phyloP scores from a whole-genome alignment of 495 filamentous ascomycete species.

The Polyplosphaeria fusca region DNA sequence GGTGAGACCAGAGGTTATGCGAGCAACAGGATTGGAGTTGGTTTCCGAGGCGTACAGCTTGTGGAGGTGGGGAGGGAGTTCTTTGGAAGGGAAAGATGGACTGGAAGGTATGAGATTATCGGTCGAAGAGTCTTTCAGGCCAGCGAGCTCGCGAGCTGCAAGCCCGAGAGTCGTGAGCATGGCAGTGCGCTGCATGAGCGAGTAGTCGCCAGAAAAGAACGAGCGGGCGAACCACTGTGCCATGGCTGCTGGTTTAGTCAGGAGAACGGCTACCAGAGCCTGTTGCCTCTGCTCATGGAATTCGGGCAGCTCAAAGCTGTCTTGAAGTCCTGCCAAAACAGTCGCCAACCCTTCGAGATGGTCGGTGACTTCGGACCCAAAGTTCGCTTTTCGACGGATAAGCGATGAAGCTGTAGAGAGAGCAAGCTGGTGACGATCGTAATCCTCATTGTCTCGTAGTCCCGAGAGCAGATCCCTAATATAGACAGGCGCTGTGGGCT shows the following conservation, averaged over 20 bases:
- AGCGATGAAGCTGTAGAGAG: conserved; percentile 70
- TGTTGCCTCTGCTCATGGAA: conserved; percentile 77
- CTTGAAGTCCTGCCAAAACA: conserved; percentile 71
- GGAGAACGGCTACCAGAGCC: conserved; percentile 77
- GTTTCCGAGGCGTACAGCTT: conserved; percentile 45
- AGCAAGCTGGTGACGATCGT: conserved; percentile 78
- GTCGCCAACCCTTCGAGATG: conserved; percentile 78
- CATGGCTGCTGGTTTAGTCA: conserved; percentile 72
- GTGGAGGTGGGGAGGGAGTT: conserved; percentile 59
- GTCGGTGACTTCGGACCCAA: conserved; percentile 81
- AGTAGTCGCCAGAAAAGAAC: conserved; percentile 90
- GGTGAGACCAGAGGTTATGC: conserved; percentile 59
- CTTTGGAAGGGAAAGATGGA: conserved; percentile 68
- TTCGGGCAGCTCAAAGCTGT: conserved; percentile 70
- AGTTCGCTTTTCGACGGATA: conserved; percentile 82
- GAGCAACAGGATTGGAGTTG: conserved; percentile 55
- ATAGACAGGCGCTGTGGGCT: conserved; percentile 85
- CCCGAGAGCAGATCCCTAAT: conserved; percentile 79
- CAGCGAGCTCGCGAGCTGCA: conserved; percentile 81
- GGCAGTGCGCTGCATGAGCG: conserved; percentile 73
- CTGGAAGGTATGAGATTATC: conserved; percentile 42
- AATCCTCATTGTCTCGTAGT: conserved; percentile 76
- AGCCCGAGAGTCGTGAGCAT: conserved; percentile 80
- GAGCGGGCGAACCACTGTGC: conserved; percentile 77
- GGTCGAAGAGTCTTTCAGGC: conserved; percentile 54